Percentiles rank a stretch among this genome's conserved stretches.
These are phyloP conservation scores for Leishmania turanica DNA, from an alignment of 208 protist genomes.

Conservation along the genomic window DNA sequence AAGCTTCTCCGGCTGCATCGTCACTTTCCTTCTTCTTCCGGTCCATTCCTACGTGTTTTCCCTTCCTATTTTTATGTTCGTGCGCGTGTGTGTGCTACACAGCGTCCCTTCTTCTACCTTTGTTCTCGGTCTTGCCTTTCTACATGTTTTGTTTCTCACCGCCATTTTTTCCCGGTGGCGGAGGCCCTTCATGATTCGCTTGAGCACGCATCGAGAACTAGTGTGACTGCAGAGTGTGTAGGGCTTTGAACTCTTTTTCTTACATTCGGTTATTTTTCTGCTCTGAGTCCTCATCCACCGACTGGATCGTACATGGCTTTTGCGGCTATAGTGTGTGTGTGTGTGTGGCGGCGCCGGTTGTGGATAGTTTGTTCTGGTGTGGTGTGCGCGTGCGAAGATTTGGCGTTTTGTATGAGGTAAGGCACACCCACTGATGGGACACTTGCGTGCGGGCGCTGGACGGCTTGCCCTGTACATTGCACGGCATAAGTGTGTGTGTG, in stretches of 20 bases:
- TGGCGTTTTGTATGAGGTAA: not conserved
- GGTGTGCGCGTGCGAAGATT: not conserved
- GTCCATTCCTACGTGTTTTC: constrained; percentile 15
- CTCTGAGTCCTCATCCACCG: not conserved
- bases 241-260: not conserved
- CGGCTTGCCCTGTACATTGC: not conserved
- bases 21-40: not conserved
- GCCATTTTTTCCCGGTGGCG: not conserved
- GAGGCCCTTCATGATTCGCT: not conserved
- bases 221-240: not conserved
- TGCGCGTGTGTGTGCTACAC: not conserved
- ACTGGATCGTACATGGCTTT: not conserved
- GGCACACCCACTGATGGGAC: not conserved
- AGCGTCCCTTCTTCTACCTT: not conserved
- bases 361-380: not conserved
- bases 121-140: not conserved
- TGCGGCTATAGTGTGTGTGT: not conserved
- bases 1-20: not conserved
- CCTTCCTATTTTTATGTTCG: not conserved
- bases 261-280: not conserved
- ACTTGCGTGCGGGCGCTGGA: not conserved
- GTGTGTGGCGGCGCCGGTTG: not conserved
- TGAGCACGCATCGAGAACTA: not conserved
- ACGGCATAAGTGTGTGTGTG: too few relatives aligned
- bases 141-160: not conserved